These are phyloP conservation scores for Cyclotella atomus DNA, from an alignment of 108 stramenopile species.

Conservation along the genomic window DNA sequence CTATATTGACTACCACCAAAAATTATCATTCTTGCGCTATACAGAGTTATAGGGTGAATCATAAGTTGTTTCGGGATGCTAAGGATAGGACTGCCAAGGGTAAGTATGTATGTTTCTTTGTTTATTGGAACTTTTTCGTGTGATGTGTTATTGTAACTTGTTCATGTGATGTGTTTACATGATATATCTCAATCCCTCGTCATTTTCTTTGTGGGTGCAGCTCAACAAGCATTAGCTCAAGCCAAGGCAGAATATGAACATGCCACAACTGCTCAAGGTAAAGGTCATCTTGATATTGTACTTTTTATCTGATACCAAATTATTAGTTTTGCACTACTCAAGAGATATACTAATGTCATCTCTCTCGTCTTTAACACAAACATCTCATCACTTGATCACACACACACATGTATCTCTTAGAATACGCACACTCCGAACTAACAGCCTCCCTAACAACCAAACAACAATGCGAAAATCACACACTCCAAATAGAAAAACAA, in stretches of 20 bases:
- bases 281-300: not conserved
- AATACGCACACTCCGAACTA: constrained; percentile 13
- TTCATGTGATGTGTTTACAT: no score
- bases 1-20: constrained; percentile 8
- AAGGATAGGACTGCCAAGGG: constrained; percentile 11
- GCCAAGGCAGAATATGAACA: constrained; percentile 39
- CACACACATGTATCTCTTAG: not conserved
- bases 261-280: constrained; percentile 28
- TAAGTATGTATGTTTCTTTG: not conserved
- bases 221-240: constrained; percentile 16
- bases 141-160: no score
- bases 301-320: not conserved
- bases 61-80: constrained; percentile 25
- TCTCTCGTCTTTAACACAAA: no score
- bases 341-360: no score
- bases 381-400: no score
- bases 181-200: no score
- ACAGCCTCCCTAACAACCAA: not conserved
- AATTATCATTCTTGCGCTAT: constrained; percentile 1
- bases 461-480: constrained; percentile 1
- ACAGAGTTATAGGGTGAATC: constrained; percentile 7
- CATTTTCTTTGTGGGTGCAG: not conserved
- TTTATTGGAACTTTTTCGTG: not conserved
- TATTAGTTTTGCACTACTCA: no score
- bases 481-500: constrained; percentile 1